phyloP scores from a whole-genome alignment of 169 alveolate species.

The Theileria orientalis region DNA sequence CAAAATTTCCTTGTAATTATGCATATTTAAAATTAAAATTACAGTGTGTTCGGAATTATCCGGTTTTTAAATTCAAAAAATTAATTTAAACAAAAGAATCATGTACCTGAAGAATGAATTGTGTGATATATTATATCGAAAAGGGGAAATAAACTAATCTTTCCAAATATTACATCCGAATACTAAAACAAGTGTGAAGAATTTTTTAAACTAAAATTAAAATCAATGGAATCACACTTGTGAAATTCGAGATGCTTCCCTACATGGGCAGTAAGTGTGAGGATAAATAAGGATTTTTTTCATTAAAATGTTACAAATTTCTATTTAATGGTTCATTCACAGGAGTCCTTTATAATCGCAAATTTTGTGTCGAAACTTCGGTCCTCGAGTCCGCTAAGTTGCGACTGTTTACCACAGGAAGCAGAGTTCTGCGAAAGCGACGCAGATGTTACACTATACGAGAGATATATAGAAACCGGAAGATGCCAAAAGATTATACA shows the following conservation, averaged over 20 bases:
- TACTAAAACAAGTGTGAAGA: too few species aligned
- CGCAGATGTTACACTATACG: conserved; percentile 55
- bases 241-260: too few species aligned
- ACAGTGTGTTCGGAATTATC: neutral
- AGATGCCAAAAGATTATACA: conserved; percentile 45
- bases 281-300: neutral
- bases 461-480: conserved; percentile 35
- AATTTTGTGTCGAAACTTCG: conserved; percentile 32
- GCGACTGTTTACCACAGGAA: conserved; percentile 36
- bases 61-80: too few species aligned
- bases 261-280: neutral
- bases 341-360: conserved; percentile 42
- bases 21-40: neutral
- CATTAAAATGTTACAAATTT: neutral
- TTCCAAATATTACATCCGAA: too few species aligned
- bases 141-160: too few species aligned
- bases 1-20: neutral
- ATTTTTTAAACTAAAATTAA: too few species aligned
- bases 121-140: too few species aligned
- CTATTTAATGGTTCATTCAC: neutral
- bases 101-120: too few species aligned
- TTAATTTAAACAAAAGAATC: too few species aligned
- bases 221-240: too few species aligned
- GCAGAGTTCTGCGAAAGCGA: conserved; percentile 18
- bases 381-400: conserved; percentile 39